Conservation (phyloP, 305 asterid species). For the Fraxinus angustifolia region DNA sequence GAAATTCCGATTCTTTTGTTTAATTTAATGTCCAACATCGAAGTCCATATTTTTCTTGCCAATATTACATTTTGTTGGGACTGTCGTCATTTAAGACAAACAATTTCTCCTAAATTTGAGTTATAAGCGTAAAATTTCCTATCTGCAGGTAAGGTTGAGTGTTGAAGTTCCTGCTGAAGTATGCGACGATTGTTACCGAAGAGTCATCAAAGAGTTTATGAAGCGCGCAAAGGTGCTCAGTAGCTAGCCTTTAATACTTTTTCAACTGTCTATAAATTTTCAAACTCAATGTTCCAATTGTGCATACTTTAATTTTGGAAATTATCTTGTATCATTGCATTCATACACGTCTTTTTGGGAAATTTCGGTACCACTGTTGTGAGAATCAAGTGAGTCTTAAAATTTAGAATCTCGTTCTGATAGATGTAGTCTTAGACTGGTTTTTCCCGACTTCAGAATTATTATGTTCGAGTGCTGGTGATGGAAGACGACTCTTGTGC, state of each 20-base stretch:
- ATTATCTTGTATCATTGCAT: not conserved
- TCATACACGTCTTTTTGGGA: not conserved
- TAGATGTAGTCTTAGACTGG: not conserved
- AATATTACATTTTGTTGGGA: not conserved
- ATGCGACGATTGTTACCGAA: slow-evolving; percentile 75
- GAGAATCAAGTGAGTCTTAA: not conserved
- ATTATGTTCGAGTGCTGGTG: not conserved
- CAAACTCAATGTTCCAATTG: not conserved
- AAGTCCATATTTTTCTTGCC: slow-evolving; percentile 7
- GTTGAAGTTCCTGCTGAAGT: slow-evolving; percentile 84
- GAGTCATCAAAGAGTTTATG: slow-evolving; percentile 61
- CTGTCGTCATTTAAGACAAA: not conserved
- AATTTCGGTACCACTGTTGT: not conserved
- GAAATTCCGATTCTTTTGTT: not conserved
- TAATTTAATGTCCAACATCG: not conserved
- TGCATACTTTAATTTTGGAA: not conserved
- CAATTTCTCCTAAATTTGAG: not conserved
- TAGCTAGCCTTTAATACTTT: not conserved
- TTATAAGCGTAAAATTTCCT: not conserved
- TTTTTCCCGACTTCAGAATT: not conserved
- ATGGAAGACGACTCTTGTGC: not conserved
- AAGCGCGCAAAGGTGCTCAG: slow-evolving; percentile 66
- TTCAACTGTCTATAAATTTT: not conserved
- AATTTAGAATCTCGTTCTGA: not conserved
- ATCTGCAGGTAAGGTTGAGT: slow-evolving; percentile 64